phyloP scores from a whole-genome alignment of 495 filamentous ascomycete genomes.

The Penicillium ucsense region DNA sequence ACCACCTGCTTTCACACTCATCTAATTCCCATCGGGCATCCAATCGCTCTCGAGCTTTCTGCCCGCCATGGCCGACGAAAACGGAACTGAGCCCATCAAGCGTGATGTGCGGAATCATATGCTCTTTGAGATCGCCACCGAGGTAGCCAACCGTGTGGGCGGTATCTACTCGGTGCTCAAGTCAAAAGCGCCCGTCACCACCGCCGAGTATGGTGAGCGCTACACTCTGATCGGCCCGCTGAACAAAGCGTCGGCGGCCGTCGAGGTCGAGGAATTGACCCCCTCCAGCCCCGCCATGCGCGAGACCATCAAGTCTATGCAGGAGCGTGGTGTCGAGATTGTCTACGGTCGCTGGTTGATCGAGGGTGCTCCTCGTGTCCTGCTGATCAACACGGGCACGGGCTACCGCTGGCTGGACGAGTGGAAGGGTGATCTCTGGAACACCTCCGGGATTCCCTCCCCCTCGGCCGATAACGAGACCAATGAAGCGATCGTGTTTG shows the following conservation, averaged over 20 bases:
- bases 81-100: conserved; percentile 29
- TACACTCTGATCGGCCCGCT: conserved; percentile 94
- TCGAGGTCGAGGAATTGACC: conserved; percentile 88
- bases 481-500: conserved; percentile 95
- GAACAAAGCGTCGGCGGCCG: conserved; percentile 82
- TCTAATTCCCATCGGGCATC: not conserved
- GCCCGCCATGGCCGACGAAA: conserved; percentile 23
- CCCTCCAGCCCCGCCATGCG: conserved; percentile 73
- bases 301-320: conserved; percentile 81
- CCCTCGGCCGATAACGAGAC: conserved; percentile 89
- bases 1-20: not conserved
- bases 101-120: conserved; percentile 70
- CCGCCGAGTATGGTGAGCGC: conserved; percentile 93
- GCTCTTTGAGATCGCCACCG: conserved; percentile 92
- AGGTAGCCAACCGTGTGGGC: conserved; percentile 95
- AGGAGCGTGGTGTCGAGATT: conserved; percentile 78
- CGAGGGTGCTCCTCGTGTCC: conserved; percentile 85
- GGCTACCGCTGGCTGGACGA: conserved; percentile 87
- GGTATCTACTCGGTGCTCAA: conserved; percentile 99
- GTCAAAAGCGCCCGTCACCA: conserved; percentile 96
- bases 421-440: conserved; percentile 97
- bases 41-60: not conserved
- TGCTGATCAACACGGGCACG: conserved; percentile 91
- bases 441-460: conserved; percentile 80
- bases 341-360: conserved; percentile 96